phyloP scores from a whole-genome alignment of 805 yeast species.

The Wickerhamomyces alni region DNA sequence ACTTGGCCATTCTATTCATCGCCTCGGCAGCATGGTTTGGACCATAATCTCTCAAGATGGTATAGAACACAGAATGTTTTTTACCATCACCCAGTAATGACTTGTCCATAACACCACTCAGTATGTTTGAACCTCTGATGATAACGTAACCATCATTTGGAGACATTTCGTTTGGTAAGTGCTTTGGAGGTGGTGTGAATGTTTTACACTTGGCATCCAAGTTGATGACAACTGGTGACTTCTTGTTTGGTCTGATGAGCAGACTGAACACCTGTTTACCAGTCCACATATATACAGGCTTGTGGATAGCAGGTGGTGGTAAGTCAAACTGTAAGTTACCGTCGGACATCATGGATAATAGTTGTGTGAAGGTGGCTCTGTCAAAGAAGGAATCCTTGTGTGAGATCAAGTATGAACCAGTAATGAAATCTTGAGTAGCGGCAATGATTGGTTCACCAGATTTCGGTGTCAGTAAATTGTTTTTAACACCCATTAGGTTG shows the following conservation, averaged over 20 bases:
- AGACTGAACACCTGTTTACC: conserved; percentile 94
- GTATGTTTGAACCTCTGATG: conserved; percentile 81
- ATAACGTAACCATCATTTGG: conserved; percentile 94
- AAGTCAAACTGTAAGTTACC: conserved; percentile 82
- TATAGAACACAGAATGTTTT: conserved; percentile 92
- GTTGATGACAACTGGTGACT: conserved; percentile 78
- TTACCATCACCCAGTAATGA: conserved; percentile 96
- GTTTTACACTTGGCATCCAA: conserved; percentile 94
- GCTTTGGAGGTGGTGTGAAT: conserved; percentile 65
- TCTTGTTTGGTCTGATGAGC: conserved; percentile 73
- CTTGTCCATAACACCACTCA: conserved; percentile 96
- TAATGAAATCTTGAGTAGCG: conserved; percentile 98
- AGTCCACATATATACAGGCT: conserved; percentile 91
- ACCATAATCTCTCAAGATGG: conserved; percentile 94
- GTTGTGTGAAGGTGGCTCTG: conserved; percentile 74
- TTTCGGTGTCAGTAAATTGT: conserved; percentile 90
- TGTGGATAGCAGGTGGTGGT: conserved; percentile 92
- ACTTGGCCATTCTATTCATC: conserved; percentile 98
- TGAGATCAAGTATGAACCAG: conserved; percentile 90
- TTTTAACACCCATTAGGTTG: conserved; percentile 95
- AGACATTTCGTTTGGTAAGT: conserved; percentile 87
- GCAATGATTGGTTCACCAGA: conserved; percentile 99
- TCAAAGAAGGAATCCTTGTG: conserved; percentile 92
- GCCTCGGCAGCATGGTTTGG: conserved; percentile 92
- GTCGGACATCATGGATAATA: conserved; percentile 94